phyloP scores from a whole-genome alignment of 176 grass and related monocot genomes.

The Chrysopogon serrulatus region DNA sequence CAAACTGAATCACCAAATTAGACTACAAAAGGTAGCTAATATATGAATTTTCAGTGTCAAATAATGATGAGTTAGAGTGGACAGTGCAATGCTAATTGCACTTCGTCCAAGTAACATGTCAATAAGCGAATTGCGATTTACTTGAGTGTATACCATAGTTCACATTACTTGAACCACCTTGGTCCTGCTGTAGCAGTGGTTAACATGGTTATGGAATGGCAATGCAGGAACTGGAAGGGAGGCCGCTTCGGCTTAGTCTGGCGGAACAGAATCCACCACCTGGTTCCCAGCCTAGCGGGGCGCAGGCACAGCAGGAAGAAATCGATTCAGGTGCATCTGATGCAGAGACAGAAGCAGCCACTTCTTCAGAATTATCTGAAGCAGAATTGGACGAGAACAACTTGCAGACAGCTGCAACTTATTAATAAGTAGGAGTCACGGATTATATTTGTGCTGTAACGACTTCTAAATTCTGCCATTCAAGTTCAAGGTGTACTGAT shows the following conservation, averaged over 20 bases:
- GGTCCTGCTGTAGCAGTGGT: background rate
- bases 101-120: background rate
- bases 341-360: background rate
- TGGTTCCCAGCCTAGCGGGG: conserved; percentile 11
- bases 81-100: background rate
- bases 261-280: conserved; percentile 43
- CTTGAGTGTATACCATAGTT: background rate
- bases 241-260: conserved; percentile 65
- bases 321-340: conserved; percentile 15
- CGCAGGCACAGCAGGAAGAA: conserved; percentile 18
- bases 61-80: background rate
- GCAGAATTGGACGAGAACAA: conserved; percentile 36
- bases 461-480: background rate
- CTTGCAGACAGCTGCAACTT: conserved; percentile 21
- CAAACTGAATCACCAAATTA: background rate
- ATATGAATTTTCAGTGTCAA: background rate
- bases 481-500: background rate
- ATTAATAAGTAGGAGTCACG: background rate
- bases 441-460: background rate
- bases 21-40: background rate
- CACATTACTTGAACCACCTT: background rate
- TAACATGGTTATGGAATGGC: conserved; percentile 15
- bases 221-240: conserved; percentile 78
- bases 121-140: background rate
- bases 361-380: conserved; percentile 13